These are phyloP conservation scores for Camellia granthamiana DNA, from an alignment of 148 eudicot genomes.

Conservation along the genomic window DNA sequence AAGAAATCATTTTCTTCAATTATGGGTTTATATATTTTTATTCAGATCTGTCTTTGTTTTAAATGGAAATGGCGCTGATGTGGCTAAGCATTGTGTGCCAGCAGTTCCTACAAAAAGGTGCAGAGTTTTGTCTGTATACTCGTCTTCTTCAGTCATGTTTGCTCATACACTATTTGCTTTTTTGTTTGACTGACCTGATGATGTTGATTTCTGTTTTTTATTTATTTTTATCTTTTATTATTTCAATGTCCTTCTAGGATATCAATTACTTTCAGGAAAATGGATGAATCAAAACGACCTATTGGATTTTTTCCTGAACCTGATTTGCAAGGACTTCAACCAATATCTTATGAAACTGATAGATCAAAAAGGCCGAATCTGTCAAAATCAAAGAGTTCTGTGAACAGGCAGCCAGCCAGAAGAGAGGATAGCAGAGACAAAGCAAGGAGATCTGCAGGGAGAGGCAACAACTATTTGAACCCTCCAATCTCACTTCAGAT, in stretches of 20 bases:
- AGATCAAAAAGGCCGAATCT: conserved; percentile 15
- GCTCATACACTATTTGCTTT: neutral
- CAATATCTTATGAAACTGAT: conserved; percentile 32
- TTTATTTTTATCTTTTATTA: too few relatives aligned
- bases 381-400: conserved; percentile 17
- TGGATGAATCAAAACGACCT: conserved; percentile 58
- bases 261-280: conserved; percentile 60
- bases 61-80: conserved; percentile 63
- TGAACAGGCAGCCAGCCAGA: conserved; percentile 11
- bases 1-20: neutral
- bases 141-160: neutral
- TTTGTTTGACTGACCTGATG: neutral
- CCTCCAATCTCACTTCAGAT: conserved; percentile 15
- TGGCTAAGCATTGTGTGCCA: conserved; percentile 68
- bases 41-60: conserved; percentile 60
- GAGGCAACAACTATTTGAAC: conserved; percentile 13
- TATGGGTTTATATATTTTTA: neutral
- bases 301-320: conserved; percentile 38
- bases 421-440: conserved; percentile 23
- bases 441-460: conserved; percentile 7
- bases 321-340: conserved; percentile 49
- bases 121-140: neutral
- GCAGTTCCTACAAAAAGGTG: conserved; percentile 61
- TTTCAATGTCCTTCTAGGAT: conserved; percentile 30
- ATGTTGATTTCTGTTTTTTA: neutral